A percentile compares a stretch with the other conserved stretches of the same genome.
These are phyloP conservation scores for Sophora flavescens DNA, from an alignment of 306 rosid species.

Conservation along the genomic window DNA sequence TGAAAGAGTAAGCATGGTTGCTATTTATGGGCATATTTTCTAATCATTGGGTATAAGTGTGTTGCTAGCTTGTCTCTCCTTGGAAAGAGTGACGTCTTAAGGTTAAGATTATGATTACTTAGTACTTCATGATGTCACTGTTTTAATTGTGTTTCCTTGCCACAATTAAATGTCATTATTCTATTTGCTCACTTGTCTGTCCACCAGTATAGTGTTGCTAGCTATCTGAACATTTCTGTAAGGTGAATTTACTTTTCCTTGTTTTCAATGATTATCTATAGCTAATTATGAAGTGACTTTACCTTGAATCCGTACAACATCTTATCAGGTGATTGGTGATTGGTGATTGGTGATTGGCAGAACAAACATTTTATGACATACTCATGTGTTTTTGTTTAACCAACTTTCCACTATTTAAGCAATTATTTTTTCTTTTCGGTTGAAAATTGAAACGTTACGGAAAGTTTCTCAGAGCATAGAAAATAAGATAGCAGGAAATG, in stretches of 20 bases:
- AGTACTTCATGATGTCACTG: background rate
- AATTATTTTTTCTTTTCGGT: background rate
- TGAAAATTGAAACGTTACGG: background rate
- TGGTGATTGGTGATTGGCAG: background rate
- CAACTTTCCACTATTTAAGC: background rate
- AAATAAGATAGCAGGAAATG: background rate
- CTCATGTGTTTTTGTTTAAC: background rate
- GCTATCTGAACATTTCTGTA: background rate
- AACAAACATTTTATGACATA: background rate
- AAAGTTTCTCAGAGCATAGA: background rate
- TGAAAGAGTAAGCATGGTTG: constrained; percentile 80
- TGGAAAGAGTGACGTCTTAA: background rate
- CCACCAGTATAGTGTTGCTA: constrained; percentile 3
- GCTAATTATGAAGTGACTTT: constrained; percentile 7
- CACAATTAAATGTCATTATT: constrained; percentile 15
- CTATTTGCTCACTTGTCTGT: background rate
- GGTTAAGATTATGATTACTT: background rate
- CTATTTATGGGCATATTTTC: constrained; percentile 19
- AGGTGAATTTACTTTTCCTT: background rate
- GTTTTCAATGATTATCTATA: constrained; percentile 23
- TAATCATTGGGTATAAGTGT: background rate
- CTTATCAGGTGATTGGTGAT: background rate
- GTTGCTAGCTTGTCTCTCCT: constrained; percentile 19
- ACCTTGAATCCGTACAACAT: background rate
- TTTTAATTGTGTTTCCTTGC: constrained; percentile 4